Base-by-base conservation (phyloP, 257 asterid species). In the Nicotiana tabacum region DNA sequence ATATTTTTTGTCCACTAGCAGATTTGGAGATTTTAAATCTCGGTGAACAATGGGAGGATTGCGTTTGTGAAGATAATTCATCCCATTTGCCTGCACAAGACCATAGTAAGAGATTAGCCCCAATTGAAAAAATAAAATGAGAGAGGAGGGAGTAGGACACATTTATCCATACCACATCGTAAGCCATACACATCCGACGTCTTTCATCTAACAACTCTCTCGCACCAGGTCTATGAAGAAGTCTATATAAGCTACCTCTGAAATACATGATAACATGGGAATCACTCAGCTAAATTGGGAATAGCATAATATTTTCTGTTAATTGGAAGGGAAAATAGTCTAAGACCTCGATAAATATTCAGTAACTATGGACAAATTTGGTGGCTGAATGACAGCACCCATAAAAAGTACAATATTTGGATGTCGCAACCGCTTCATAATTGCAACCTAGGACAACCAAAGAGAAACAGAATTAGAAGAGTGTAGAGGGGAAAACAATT, bases 331-430 rank as follows among this genome's bases (percentile, higher is more conserved):
- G 46, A 30, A 60, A 58, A 60, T 64, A 48, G 6, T 68, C 43
- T 9, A 17, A 67, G 85, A 93, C 99, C 99, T 92, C 76, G 99
- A 92, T 67, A 95, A 86, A 84, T 95, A 95, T 86, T 95, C 99
- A 2, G 98, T 95, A 61, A 95, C 98, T 84, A 95, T 95, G 79
- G 99, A 95, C 89, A 93, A 89, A 89, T 95, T 91, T 35, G 98
- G 98, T 4, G 92, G 98, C 83, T 91, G 93, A 55, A 95, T 95
- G 39, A 95, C 99, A 82, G 98, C 99, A 80, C 99, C 99, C 99
- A 95, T 95, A 82, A 93, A 95, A 89, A 95, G 97, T 84, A 95
- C 99, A 85, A 95, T 92, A 89, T 95, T 95, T 82, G 99, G 99
- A 89, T 95, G 99, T 55, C 99, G 97, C 87, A 95, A 81, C 61